phyloP scores from a whole-genome alignment of 495 filamentous ascomycete genomes.

The Apiosordaria backusii region DNA sequence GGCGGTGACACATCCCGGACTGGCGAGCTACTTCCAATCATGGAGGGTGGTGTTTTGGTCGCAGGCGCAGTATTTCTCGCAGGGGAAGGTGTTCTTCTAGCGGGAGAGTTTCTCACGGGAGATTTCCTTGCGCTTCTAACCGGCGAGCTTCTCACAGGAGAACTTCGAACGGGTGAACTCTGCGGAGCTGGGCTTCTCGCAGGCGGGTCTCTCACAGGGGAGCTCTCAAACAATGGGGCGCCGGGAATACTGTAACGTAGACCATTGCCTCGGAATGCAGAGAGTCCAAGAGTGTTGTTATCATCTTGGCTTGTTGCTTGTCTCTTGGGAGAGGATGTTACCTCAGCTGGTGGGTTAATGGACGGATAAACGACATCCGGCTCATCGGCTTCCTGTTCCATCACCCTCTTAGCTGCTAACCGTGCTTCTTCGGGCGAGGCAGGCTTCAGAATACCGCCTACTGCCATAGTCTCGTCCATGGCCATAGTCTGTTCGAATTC shows the following conservation, averaged over 20 bases:
- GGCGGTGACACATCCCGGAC: slow-evolving; percentile 24
- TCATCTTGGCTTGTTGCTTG: slow-evolving; percentile 42
- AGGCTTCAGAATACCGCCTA: slow-evolving; percentile 51
- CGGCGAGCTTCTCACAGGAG: slow-evolving; percentile 7
- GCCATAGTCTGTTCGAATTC: slow-evolving; percentile 17
- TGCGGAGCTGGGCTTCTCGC: slow-evolving; percentile 7
- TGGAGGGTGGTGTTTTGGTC: slow-evolving; percentile 21
- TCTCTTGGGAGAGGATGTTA: slow-evolving; percentile 30
- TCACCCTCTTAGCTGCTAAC: slow-evolving; percentile 52
- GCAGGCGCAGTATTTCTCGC: slow-evolving; percentile 9
- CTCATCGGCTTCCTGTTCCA: slow-evolving; percentile 57
- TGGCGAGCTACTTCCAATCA: slow-evolving; percentile 35
- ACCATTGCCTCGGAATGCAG: slow-evolving; percentile 51
- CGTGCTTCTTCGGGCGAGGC: slow-evolving; percentile 36
- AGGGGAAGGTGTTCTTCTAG: slow-evolving; percentile 17
- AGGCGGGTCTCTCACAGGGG: neutral
- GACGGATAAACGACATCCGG: slow-evolving; percentile 43
- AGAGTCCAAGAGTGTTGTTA: slow-evolving; percentile 56
- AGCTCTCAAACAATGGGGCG: slow-evolving; percentile 33
- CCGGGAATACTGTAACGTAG: slow-evolving; percentile 46
- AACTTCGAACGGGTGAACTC: slow-evolving; percentile 10
- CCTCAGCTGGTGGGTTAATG: slow-evolving; percentile 45
- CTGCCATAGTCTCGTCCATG: slow-evolving; percentile 57
- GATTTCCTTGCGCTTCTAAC: slow-evolving; percentile 1
- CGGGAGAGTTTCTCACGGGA: slow-evolving; percentile 8